Evolutionary conservation across 306 rosid species (phyloP).

Genomic region (Glycine tomentella): DNA sequence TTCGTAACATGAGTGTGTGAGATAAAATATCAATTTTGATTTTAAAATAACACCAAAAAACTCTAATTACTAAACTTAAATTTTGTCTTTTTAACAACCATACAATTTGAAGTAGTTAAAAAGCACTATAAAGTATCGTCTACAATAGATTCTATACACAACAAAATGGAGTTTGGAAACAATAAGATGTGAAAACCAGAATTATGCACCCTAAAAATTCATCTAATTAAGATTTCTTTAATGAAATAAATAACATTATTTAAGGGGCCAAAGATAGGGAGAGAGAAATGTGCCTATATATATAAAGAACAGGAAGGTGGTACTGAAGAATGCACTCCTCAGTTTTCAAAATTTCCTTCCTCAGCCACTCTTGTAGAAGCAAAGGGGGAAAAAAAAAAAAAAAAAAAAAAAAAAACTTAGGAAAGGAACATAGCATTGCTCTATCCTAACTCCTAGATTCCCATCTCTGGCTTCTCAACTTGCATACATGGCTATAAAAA

Average conservation of each 20-base stretch:
- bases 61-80: not conserved
- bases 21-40: not conserved
- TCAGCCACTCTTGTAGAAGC: slow-evolving; percentile 7
- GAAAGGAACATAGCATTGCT: slow-evolving; percentile 18
- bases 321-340: slow-evolving; percentile 43
- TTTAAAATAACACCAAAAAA: not conserved
- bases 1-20: not conserved
- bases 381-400: too few species aligned
- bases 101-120: not conserved
- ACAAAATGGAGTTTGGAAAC: not conserved
- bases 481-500: slow-evolving; percentile 56
- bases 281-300: slow-evolving; percentile 9
- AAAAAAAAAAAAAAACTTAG: too few species aligned
- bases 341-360: slow-evolving; percentile 35
- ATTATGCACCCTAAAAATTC: too few species aligned
- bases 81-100: not conserved
- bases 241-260: too few species aligned
- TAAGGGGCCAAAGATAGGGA: too few species aligned
- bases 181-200: too few species aligned
- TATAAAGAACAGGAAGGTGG: slow-evolving; percentile 15
- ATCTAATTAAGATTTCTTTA: too few species aligned
- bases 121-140: not conserved
- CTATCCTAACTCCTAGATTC: not conserved
- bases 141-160: not conserved
- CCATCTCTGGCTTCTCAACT: not conserved